Percentiles rank a stretch among this genome's conserved stretches.
These are phyloP conservation scores for Penicillium sp. DNA, from an alignment of 2,329 filamentous ascomycete genomes.

Conservation along the genomic window DNA sequence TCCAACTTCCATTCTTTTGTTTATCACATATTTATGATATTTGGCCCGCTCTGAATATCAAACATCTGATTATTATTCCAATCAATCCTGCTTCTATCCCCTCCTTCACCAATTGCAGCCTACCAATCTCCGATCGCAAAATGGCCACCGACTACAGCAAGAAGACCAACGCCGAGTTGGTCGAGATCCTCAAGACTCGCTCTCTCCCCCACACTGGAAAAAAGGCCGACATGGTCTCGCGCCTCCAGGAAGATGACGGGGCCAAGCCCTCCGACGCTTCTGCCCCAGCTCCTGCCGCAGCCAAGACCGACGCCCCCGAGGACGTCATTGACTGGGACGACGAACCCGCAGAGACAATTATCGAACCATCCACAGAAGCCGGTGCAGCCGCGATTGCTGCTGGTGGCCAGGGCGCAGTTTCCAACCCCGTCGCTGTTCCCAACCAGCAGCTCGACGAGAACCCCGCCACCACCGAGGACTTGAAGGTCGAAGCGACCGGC, in stretches of 20 bases:
- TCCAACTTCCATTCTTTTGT: constrained; percentile 6
- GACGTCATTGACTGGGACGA: constrained; percentile 51
- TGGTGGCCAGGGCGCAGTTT: constrained; percentile 38
- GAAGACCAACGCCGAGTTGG: constrained; percentile 51
- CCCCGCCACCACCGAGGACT: constrained; percentile 40
- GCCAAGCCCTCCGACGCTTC: constrained; percentile 26
- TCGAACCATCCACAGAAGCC: constrained; percentile 34
- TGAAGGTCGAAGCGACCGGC: constrained; percentile 37
- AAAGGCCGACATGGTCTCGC: constrained; percentile 51
- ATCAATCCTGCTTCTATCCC: background rate
- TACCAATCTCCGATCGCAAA: constrained; percentile 11
- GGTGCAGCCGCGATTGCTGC: constrained; percentile 39
- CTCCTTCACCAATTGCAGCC: background rate
- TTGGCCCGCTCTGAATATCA: background rate
- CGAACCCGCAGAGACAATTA: constrained; percentile 31
- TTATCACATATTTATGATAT: background rate
- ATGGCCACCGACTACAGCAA: constrained; percentile 51
- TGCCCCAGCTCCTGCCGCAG: constrained; percentile 21
- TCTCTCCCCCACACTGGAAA: constrained; percentile 51
- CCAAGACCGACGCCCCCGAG: constrained; percentile 36
- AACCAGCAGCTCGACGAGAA: constrained; percentile 42
- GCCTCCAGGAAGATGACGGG: constrained; percentile 47
- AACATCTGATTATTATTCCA: background rate
- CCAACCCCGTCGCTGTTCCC: constrained; percentile 42
- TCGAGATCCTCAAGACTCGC: constrained; percentile 51